Percentiles rank a stretch among this genome's conserved stretches.
These are phyloP conservation scores for Phoenix roebelenii DNA, from an alignment of 176 grass and related monocot species.

Conservation along the genomic window DNA sequence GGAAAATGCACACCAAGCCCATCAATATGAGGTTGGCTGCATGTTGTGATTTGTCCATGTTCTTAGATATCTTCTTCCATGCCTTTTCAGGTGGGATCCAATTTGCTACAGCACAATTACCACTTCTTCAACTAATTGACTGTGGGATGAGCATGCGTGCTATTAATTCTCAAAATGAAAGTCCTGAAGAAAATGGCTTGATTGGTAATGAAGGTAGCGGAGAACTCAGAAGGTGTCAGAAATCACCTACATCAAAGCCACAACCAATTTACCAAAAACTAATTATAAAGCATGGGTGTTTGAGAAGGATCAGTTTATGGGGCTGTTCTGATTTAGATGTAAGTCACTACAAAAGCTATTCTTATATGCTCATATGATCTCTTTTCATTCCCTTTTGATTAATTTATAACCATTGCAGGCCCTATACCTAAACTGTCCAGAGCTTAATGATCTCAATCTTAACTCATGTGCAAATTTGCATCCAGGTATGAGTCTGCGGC, in stretches of 20 bases:
- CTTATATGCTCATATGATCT: not conserved
- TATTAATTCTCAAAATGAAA: slow-evolving; percentile 12
- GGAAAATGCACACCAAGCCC: no score
- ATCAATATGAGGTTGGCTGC: no score
- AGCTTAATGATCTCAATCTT: slow-evolving; percentile 86
- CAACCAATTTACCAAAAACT: slow-evolving; percentile 45
- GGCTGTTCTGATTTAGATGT: slow-evolving; percentile 71
- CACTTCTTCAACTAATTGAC: slow-evolving; percentile 72
- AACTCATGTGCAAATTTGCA: slow-evolving; percentile 77
- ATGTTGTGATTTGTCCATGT: not conserved
- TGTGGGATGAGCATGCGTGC: slow-evolving; percentile 65
- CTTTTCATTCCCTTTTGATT: no score
- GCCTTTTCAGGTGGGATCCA: slow-evolving; percentile 57
- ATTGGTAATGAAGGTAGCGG: slow-evolving; percentile 34
- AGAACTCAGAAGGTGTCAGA: slow-evolving; percentile 33
- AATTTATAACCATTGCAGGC: slow-evolving; percentile 22
- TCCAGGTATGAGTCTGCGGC: slow-evolving; percentile 41
- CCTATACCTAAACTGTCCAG: slow-evolving; percentile 74
- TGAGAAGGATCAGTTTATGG: slow-evolving; percentile 86
- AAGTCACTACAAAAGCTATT: slow-evolving; percentile 16
- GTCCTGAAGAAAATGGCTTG: slow-evolving; percentile 20
- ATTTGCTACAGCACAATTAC: slow-evolving; percentile 53
- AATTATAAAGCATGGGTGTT: slow-evolving; percentile 63
- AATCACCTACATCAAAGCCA: slow-evolving; percentile 20
- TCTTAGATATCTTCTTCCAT: not conserved